Evolutionary conservation across 306 rosid genomes (phyloP), one percentile per base, ranked within the genome.

Genomic region (Rosa lucieae): DNA sequence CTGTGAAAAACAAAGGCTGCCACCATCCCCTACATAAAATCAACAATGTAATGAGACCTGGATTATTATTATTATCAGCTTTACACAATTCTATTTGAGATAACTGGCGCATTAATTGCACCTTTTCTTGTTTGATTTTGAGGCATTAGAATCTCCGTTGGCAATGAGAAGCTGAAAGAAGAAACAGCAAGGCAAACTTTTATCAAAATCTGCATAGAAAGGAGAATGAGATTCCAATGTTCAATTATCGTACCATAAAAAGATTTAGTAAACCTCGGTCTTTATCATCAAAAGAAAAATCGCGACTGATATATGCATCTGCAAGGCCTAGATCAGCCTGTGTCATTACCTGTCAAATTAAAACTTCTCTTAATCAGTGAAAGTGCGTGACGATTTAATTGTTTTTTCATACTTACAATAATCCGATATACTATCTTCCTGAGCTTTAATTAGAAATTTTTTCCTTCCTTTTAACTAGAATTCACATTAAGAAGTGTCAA

Each of bases 301-400:
- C 91, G 10, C 89, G 94, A 44, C 89, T 84, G 67, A 94, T 89
- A 76, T 89, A 94, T 66, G 98, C 96, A 84, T 92, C 96, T 18
- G 98, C 98, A 40, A 94, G 85, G 89, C 96, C 97, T 87, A 94
- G 86, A 81, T 94, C 98, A 39, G 98, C 97, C 66, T 74, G 97
- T 42, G 96, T 88, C 90, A 87, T 90, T 67, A 92, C 84, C 98
- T 94, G 92, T 67, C 56, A 84, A 77, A 78, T 74, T 74, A 5
- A 73, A 17, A 67, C 44, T 26, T 39, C n/a, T 5, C 15, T 37
- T 48, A 62, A 37, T 78, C 39, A 51, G 69, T 58, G n/a, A 8
- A n/a, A 23, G 72, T 8, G 10, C 3, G 12, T 18, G 35, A 8
- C 37, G 44, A 32, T 21, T 46, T n/a, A 1, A 46, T 37, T 20